Base-by-base conservation (phyloP, 345 rosid genomes). In the Heritiera littoralis region DNA sequence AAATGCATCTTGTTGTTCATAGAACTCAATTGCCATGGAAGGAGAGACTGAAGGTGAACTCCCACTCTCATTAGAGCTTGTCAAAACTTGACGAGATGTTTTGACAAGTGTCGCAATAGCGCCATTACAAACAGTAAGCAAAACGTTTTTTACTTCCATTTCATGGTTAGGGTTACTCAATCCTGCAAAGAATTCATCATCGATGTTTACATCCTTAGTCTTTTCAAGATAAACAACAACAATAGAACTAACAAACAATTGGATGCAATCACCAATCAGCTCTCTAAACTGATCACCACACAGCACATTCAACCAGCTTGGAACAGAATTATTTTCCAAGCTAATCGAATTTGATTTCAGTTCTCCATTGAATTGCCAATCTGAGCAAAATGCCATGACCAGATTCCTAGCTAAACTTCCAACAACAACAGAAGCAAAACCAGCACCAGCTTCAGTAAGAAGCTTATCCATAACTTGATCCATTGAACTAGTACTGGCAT, bases 401-500 rank as follows among this genome's bases (percentile, higher is more conserved):
- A 93, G 78, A 86, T 88, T 92, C 75, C 89, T 90, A 4, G 98
- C 98, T 67, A 95, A 92, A 84, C 92, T 92, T 64, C 97, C 98
- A 35, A 89, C 94, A 55, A 93, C 87, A 17, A 84, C 89, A n/a
- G 94, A 93, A 48, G 88, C 98, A 40, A 95, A 90, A 81, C 92
- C 93, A 20, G 91, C 84, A 58, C 95, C 98, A 32, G 93, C 82
- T 14, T 89, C 80, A 1, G 92, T 84, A 5, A 89, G 87, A 7
- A 93, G 84, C 89, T 88, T 95, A 74, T 93, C 90, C 77, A 89
- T 77, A 11, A 89, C 91, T 83, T 79, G 83, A 48, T 90, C 90
- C 4, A 85, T 69, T 49, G 91, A 88, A 82, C 81, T 72, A 23
- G 91, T 85, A 78, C 75, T 78, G 66, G 52, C 65, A 71, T 77